Base-by-base conservation (phyloP, 2,329 filamentous ascomycete species). In the Metarhizium robertsii region DNA sequence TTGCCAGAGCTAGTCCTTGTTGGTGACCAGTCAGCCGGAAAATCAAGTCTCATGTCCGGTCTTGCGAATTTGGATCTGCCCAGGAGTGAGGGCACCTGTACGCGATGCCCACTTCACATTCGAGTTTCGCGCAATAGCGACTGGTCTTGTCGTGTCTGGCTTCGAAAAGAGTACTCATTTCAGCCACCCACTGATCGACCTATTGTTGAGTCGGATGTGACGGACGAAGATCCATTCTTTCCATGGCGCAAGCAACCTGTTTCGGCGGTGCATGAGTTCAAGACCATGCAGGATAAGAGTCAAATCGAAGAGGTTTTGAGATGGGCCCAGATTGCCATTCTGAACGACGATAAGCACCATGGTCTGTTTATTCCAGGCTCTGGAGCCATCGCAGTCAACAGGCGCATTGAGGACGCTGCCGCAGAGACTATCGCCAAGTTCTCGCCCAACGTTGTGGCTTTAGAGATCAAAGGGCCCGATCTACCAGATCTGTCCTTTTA, bases 1-100 rank as follows among this genome's bases (percentile, higher is more conserved):
- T 73, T 95, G 0, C 90, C 91, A 0, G 89, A 90, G 61, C 83
- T 95, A 10, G 87, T 92, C 6, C 81, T 95, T 0, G 83, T 95
- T 0, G 91, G 91, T 0, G 90, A 95, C 51, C 91, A 96, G 64
- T 88, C 83, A 0, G 87, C 90, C 0, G 92, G 91, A 0, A 96
- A 96, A 66, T 90, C 85, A 0, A 90, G 74, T 32, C 65, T 81
- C 5, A 81, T 81, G 79, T 84, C 84, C 13, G 84, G 81, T 0
- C 79, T 88, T 50, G 76, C 79, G 0, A 87, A 85, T 4, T 85
- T 94, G 29, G 84, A 84, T 20, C 80, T 92, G 0, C 90, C 90
- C 0, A 78, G 86, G 2, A 82, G 79, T 45, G 79, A 81, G 4
- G 87, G 86, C 0, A 88, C 86, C 0, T 95, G 91, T 64, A 96